Base-by-base conservation (phyloP, 192 early-diverging fungal genomes). In the Coemansia sp. region DNA sequence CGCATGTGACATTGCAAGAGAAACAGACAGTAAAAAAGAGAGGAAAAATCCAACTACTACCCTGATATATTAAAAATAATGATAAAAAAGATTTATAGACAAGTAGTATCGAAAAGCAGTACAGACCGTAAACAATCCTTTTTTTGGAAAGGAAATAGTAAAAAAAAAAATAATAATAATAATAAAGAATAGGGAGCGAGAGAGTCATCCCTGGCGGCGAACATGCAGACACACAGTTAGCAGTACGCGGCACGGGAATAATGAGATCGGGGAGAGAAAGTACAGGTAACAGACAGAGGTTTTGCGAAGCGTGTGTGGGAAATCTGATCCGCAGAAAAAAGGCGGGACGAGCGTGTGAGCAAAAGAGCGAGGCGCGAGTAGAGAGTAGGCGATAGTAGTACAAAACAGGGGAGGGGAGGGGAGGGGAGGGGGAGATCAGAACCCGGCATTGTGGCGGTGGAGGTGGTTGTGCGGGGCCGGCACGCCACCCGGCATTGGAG, bases 361-460 rank as follows among this genome's bases (percentile, higher is more conserved):
- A n/a, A 50, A 50, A 22, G 19, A 19, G 41, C 41, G 46, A 15
- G n/a, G 46, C 11, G 46, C 22, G 26, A 50, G 46, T 7, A 50
- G 14, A 46, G 43, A 50, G 24, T 50, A 50, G 27, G 12, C 24
- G 22, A 50, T 50, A 50, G 24, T 50, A 29, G 46, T 50, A 50
- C 46, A 50, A n/a, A 26, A 7, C 46, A 29, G 46, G 21, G 8
- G 18, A 43, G 43, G 21, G 21, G 22, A 50, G n/a, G 24, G 26
- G 26, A 50, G 46, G 15, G 5, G 14, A 15, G 12, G 24, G 6
- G 24, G 46, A 5, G 11, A 29, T 50, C 26, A 50, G 15, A 50
- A 50, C 24, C 46, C 46, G 14, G 46, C 46, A 50, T 50, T 50
- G 46, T 50, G 46, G 46, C 26, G 46, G 46, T 43, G 41, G 38